Evolutionary conservation across 371 early-diverging fungal genomes (phyloP).

Genomic region (Saksenaea oblongispora): DNA sequence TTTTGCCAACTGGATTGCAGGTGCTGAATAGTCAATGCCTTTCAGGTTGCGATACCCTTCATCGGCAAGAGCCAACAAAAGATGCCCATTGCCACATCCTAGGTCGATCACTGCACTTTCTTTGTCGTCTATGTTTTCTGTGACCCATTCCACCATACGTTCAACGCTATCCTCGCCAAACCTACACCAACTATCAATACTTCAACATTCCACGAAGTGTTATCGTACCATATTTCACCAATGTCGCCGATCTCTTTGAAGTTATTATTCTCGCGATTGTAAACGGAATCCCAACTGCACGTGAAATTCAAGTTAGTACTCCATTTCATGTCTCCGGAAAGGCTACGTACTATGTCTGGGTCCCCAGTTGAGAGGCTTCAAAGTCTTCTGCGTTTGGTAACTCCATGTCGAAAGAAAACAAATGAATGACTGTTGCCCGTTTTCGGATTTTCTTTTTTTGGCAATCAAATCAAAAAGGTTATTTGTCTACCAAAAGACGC

Average conservation of each 20-base stretch:
- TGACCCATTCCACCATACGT: constrained; percentile 85
- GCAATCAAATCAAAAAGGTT: no score
- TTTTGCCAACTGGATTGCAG: constrained; percentile 72
- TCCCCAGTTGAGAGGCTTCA: constrained; percentile 75
- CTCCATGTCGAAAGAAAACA: constrained; percentile 13
- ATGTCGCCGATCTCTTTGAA: constrained; percentile 83
- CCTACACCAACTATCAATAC: constrained; percentile 29
- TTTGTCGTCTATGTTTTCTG: constrained; percentile 44
- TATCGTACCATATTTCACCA: constrained; percentile 79
- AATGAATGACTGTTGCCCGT: neutral
- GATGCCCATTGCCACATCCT: constrained; percentile 93
- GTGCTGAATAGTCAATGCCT: constrained; percentile 86
- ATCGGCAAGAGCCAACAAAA: constrained; percentile 72
- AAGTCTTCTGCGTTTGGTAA: constrained; percentile 52
- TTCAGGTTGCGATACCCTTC: constrained; percentile 70
- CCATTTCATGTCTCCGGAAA: neutral
- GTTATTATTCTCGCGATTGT: constrained; percentile 78
- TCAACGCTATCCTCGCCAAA: constrained; percentile 85
- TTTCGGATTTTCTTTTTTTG: no score
- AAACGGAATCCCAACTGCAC: constrained; percentile 80
- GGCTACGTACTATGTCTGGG: constrained; percentile 69
- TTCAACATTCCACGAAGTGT: neutral
- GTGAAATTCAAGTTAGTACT: neutral
- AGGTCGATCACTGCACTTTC: constrained; percentile 71
- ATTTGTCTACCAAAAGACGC: no score